A percentile compares a stretch with the other conserved stretches of the same genome.
phyloP scores from a whole-genome alignment of 1,139 yeast species.

The Suhomyces choctaworum region DNA sequence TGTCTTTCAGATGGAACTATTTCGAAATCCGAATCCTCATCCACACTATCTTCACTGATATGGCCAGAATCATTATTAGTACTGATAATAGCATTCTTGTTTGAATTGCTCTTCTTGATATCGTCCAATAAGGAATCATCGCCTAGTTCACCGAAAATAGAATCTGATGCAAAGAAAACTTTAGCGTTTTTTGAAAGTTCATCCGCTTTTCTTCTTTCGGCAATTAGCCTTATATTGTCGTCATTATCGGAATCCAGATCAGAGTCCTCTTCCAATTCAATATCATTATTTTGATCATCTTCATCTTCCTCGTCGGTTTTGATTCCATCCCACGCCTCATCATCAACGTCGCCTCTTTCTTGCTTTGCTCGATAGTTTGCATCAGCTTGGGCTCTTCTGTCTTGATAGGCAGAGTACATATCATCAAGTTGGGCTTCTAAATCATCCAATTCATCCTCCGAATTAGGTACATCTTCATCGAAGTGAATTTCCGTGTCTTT shows the following conservation, averaged over 20 bases:
- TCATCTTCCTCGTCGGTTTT: constrained; percentile 41
- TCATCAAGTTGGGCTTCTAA: constrained; percentile 79
- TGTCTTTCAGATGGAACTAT: constrained; percentile 21
- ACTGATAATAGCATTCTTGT: neutral
- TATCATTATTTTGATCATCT: constrained; percentile 28
- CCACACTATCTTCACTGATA: constrained; percentile 18
- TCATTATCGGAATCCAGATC: constrained; percentile 68
- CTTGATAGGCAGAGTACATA: constrained; percentile 77
- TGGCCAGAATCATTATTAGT: constrained; percentile 2
- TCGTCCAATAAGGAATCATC: constrained; percentile 43
- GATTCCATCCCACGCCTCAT: constrained; percentile 89
- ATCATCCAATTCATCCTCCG: constrained; percentile 64
- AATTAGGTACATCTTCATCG: constrained; percentile 46
- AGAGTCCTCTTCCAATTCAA: constrained; percentile 42
- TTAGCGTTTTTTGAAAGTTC: constrained; percentile 72
- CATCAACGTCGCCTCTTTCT: constrained; percentile 78
- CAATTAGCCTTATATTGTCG: constrained; percentile 66
- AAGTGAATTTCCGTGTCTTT: constrained; percentile 56
- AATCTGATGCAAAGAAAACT: constrained; percentile 70
- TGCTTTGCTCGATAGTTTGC: constrained; percentile 78
- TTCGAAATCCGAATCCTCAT: constrained; percentile 21
- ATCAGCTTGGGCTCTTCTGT: constrained; percentile 72
- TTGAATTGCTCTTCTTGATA: constrained; percentile 16
- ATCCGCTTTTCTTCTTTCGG: constrained; percentile 49
- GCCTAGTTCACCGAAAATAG: constrained; percentile 67